These are phyloP conservation scores for Metarhizium brunneum DNA, from an alignment of 2,329 filamentous ascomycete genomes.

Conservation along the genomic window DNA sequence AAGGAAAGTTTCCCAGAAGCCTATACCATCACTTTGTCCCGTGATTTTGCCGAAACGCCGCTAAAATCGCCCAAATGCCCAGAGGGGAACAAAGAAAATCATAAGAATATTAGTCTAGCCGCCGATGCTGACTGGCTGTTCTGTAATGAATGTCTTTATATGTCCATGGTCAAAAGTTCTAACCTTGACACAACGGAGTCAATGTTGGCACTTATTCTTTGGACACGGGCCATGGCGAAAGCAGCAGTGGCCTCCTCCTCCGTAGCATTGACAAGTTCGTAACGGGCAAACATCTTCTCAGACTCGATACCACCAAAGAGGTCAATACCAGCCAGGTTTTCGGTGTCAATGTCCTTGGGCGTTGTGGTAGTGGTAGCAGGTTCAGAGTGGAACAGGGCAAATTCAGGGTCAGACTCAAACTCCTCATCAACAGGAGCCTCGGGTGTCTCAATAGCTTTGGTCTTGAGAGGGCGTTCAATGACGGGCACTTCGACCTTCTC, in stretches of 20 bases:
- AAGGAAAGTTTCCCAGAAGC: background rate
- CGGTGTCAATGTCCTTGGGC: slow-evolving; percentile 31
- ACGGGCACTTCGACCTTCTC: slow-evolving; percentile 49
- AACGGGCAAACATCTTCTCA: slow-evolving; percentile 55
- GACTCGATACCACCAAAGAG: slow-evolving; percentile 46
- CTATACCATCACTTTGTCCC: background rate
- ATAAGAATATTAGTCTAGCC: background rate
- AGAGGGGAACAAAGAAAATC: slow-evolving; percentile 3
- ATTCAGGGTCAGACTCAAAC: slow-evolving; percentile 54
- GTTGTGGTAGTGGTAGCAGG: slow-evolving; percentile 15
- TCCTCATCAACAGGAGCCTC: slow-evolving; percentile 35
- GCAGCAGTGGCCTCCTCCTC: slow-evolving; percentile 36
- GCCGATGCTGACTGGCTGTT: background rate
- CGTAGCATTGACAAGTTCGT: slow-evolving; percentile 53
- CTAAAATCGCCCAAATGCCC: background rate
- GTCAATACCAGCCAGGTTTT: slow-evolving; percentile 28
- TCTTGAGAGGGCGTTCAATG: slow-evolving; percentile 38
- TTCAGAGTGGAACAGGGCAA: slow-evolving; percentile 49
- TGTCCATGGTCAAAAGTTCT: slow-evolving; percentile 26
- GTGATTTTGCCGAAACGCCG: slow-evolving; percentile 6
- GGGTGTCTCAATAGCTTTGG: slow-evolving; percentile 19
- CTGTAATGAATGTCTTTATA: slow-evolving; percentile 14
- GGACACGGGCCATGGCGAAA: slow-evolving; percentile 39
- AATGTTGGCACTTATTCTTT: slow-evolving; percentile 34
- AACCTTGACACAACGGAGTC: slow-evolving; percentile 26